Conservation (phyloP, 169 alveolate genomes). For the Plasmodium gonderi region DNA sequence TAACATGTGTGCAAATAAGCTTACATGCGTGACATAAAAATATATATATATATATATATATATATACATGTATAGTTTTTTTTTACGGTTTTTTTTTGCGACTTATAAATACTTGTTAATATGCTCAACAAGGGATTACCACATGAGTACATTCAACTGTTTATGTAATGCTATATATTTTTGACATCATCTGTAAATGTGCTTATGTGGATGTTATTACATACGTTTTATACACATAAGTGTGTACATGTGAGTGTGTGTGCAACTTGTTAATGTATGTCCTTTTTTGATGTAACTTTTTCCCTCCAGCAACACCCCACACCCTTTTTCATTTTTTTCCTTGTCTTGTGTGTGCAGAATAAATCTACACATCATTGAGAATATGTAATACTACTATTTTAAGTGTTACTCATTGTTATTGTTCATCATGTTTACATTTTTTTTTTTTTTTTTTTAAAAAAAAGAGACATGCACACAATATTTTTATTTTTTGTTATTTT, state of each 20-base stretch:
- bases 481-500: not conserved
- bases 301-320: too few relatives aligned
- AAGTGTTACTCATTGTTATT: not conserved
- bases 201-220: not conserved
- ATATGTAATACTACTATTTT: not conserved
- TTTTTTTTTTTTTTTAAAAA: not conserved
- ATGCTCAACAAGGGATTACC: not conserved
- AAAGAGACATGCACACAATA: not conserved
- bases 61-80: not conserved
- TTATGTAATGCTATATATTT: slow-evolving; percentile 8
- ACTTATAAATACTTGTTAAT: slow-evolving; percentile 12
- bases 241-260: too few relatives aligned
- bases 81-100: not conserved
- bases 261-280: not conserved
- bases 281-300: not conserved
- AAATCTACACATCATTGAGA: not conserved
- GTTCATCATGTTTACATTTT: not conserved
- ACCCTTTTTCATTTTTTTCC: too few relatives aligned
- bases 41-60: not conserved
- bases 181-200: too few relatives aligned
- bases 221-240: too few relatives aligned
- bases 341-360: too few relatives aligned
- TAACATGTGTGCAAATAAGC: not conserved
- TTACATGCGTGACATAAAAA: not conserved
- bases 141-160: not conserved